Evolutionary conservation across 768 basidiomycete species (phyloP).

Genomic region (Mycena galopus): DNA sequence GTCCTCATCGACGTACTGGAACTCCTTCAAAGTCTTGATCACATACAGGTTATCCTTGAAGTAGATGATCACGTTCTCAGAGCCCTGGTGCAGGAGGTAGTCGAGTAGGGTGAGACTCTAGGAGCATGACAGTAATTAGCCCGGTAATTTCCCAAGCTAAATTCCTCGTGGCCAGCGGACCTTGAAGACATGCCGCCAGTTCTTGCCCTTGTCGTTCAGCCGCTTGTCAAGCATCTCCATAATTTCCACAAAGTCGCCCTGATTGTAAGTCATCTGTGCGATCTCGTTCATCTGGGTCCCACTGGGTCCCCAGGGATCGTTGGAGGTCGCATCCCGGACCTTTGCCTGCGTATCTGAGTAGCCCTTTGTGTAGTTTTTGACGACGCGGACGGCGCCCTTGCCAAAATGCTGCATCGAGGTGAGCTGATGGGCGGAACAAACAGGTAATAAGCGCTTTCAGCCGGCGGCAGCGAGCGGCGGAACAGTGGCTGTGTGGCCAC

Average conservation of each 20-base stretch:
- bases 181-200: conserved; percentile 99
- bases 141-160: not conserved
- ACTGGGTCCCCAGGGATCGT: conserved; percentile 98
- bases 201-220: conserved; percentile 98
- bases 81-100: conserved; percentile 95
- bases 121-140: conserved; percentile 5
- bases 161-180: conserved; percentile 54
- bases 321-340: conserved; percentile 95
- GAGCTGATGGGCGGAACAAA: no score
- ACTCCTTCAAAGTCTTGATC: conserved; percentile 99
- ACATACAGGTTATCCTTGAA: conserved; percentile 98
- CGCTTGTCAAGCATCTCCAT: conserved; percentile 99
- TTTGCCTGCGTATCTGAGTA: conserved; percentile 97
- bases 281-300: conserved; percentile 99
- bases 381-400: conserved; percentile 87
- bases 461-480: no score
- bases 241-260: conserved; percentile 99
- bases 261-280: conserved; percentile 96
- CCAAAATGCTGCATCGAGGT: conserved; percentile 80
- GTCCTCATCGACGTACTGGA: conserved; percentile 95
- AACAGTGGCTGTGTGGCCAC: no score
- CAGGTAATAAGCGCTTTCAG: no score
- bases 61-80: conserved; percentile 98
- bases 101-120: conserved; percentile 94
- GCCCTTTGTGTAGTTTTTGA: conserved; percentile 96